These are phyloP conservation scores for Metschnikowia colocasiae DNA, from an alignment of 805 yeast species.

Conservation along the genomic window DNA sequence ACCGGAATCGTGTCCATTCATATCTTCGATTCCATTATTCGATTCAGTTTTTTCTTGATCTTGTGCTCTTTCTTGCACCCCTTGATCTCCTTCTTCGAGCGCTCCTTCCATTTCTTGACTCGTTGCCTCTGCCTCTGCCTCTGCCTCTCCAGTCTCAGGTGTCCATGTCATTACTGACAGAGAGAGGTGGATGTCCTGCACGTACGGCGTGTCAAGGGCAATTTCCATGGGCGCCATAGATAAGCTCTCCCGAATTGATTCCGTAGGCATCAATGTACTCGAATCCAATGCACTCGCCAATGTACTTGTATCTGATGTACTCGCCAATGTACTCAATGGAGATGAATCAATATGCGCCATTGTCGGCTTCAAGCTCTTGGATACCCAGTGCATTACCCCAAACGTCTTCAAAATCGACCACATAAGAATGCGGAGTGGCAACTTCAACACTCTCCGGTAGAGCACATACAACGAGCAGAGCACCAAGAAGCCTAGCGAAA, in stretches of 20 bases:
- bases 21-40: no score
- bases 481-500: conserved; percentile 44
- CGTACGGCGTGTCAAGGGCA: neutral
- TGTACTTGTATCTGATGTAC: no score
- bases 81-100: no score
- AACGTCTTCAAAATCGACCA: conserved; percentile 46
- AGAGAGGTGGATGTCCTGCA: neutral
- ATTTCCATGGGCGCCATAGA: neutral
- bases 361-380: neutral
- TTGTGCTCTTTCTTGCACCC: no score
- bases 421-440: conserved; percentile 41
- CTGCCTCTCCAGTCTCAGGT: neutral
- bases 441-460: conserved; percentile 45
- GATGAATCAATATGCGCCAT: no score
- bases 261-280: no score
- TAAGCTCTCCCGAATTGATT: no score
- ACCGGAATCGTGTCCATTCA: no score
- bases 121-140: no score
- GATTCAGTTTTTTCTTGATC: no score
- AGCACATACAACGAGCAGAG: conserved; percentile 47
- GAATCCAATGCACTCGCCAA: no score
- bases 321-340: no score
- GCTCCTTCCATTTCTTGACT: neutral
- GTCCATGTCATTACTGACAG: neutral
- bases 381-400: conserved; percentile 16